Evolutionary conservation across 108 stramenopile genomes (phyloP), one percentile per base, ranked within the genome.

Genomic region (Nitzschia sp.): DNA sequence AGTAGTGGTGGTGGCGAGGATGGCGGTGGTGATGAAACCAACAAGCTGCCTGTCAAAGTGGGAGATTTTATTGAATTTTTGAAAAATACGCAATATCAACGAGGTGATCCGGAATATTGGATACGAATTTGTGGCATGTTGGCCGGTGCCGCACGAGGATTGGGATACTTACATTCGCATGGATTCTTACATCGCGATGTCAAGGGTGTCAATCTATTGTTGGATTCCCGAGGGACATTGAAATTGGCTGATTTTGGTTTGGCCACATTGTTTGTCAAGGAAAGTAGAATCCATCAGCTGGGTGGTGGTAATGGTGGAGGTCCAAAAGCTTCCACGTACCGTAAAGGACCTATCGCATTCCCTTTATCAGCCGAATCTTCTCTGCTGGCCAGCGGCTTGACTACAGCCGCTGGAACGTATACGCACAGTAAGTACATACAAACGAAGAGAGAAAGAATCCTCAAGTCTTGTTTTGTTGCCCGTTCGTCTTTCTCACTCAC

Each of bases 191-290:
- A 67, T 55, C 52, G 66, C 23, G 66, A 67, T 38, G 29, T 67
- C 15, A 67, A 67, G 30, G 36, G 53, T 25, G 53, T 26, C 21
- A 67, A 67, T 54, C 22, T 67, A 35, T 25, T 67, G 6, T n/a
- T 67, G 45, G 82, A 83, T 47, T 52, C 52, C 19, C 34, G 58
- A 34, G 83, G 55, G 22, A 72, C 78, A 17, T 85, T 95, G 30
- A 73, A 86, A 35, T 80, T 95, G 19, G 91, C 94, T 21, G 94
- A 95, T 47, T 95, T 95, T 65, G 94, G 94, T 48, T 30, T 64
- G 45, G 63, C 63, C 25, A 64, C 32, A 31, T 3, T 48, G 19
- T 48, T 60, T 38, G 33, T 60, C 22, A 35, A 60, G 59, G 33
- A 41, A 41, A 41, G 9, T 41, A 13, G 6, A n/a, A n/a, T n/a